A percentile compares a stretch with the other conserved stretches of the same genome.
Evolutionary conservation across 2,329 filamentous ascomycete species (phyloP).

Genomic region (Xylaria multiplex): DNA sequence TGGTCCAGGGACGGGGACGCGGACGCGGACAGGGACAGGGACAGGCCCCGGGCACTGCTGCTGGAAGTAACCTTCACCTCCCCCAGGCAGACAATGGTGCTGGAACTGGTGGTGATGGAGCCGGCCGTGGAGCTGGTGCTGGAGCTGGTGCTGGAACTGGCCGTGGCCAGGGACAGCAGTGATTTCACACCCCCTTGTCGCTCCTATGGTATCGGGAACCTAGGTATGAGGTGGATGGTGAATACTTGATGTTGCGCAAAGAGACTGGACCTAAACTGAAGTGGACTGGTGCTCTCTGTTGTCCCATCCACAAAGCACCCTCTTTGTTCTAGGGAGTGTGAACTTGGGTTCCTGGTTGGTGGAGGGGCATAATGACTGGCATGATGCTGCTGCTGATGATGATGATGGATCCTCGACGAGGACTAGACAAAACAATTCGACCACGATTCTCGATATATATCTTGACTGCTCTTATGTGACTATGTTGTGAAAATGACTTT

Average conservation of each 20-base stretch:
- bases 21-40: background rate
- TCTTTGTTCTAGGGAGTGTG: too few species aligned
- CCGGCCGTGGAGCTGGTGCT: too few species aligned
- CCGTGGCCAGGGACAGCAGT: constrained; percentile 1
- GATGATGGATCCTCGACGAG: background rate
- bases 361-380: background rate
- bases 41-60: background rate
- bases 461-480: background rate
- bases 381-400: too few species aligned
- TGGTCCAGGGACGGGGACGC: background rate
- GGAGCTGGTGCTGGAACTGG: too few species aligned
- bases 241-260: background rate
- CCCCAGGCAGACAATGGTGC: background rate
- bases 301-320: background rate
- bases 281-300: too few species aligned
- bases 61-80: background rate
- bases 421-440: background rate
- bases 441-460: background rate
- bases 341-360: background rate
- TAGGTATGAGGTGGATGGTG: too few species aligned
- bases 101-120: background rate
- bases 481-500: background rate
- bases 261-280: too few species aligned
- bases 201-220: too few species aligned
- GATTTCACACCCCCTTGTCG: background rate